These are phyloP conservation scores for Fusarium odoratissimum DNA, from an alignment of 2,329 filamentous ascomycete species.

Conservation along the genomic window DNA sequence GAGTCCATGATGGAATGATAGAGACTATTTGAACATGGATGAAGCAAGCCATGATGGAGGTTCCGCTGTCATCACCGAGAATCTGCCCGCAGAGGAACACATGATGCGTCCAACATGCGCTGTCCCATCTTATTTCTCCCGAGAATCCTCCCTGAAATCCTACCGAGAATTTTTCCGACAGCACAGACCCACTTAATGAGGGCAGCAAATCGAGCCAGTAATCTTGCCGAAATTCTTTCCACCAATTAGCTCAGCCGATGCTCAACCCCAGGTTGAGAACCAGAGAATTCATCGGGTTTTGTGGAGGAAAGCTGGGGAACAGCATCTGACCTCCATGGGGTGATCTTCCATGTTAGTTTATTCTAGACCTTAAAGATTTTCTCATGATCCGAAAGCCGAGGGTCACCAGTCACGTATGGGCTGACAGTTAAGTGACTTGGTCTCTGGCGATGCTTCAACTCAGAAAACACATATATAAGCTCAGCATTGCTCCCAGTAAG, in stretches of 20 bases:
- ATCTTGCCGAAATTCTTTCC: not conserved
- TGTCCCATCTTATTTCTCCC: not conserved
- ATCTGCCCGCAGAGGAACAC: not conserved
- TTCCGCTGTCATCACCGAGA: not conserved
- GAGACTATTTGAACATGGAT: not conserved
- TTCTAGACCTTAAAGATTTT: not conserved
- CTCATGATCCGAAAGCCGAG: not conserved
- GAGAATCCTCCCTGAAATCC: not conserved
- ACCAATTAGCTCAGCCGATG: not conserved
- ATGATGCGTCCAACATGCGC: conserved; percentile 4
- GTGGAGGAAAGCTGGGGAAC: conserved; percentile 22
- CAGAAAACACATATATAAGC: conserved; percentile 16
- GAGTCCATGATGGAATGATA: not conserved
- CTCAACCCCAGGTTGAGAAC: not conserved
- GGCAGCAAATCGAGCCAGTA: not conserved
- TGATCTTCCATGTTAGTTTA: not conserved
- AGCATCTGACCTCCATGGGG: conserved; percentile 26
- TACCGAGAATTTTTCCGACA: conserved; percentile 6
- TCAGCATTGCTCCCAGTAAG: not conserved
- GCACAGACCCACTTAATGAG: not conserved
- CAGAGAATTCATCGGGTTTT: conserved; percentile 3
- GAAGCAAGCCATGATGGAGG: not conserved
- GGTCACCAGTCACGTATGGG: conserved; percentile 1
- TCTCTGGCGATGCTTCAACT: not conserved
- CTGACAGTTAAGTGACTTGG: not conserved